A percentile compares a stretch with the other conserved stretches of the same genome.
phyloP scores from a whole-genome alignment of 2,329 filamentous ascomycete species.

The Aureobasidium sp. region DNA sequence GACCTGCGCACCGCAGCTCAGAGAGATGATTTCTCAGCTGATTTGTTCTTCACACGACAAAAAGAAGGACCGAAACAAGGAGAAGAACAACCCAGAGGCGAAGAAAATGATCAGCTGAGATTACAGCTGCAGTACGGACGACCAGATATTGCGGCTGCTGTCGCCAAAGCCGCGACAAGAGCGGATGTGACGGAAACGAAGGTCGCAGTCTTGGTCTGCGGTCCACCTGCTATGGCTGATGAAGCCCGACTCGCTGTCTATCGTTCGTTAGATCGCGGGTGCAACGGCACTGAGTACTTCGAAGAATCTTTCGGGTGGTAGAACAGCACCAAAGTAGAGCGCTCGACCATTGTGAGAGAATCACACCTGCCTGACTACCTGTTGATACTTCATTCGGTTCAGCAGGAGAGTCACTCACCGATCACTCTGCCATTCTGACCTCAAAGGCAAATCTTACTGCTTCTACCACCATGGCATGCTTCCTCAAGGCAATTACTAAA shows the following conservation, averaged over 20 bases:
- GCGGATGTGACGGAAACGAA: background rate
- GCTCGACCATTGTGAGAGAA: no score
- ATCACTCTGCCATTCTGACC: no score
- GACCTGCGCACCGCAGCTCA: background rate
- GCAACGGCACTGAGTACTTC: slow-evolving; percentile 3
- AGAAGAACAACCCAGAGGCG: background rate
- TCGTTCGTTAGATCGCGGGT: background rate
- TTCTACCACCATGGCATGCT: no score
- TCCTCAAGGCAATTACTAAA: no score
- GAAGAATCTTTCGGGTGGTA: slow-evolving; percentile 15
- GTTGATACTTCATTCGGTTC: no score
- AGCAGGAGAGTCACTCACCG: no score
- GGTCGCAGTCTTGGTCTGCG: slow-evolving; percentile 8
- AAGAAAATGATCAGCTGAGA: background rate
- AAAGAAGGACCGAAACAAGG: background rate
- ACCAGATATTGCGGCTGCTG: slow-evolving; percentile 20
- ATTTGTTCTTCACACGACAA: slow-evolving; percentile 20
- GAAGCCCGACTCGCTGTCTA: slow-evolving; percentile 8
- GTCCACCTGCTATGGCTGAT: slow-evolving; percentile 13
- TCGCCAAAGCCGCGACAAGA: slow-evolving; percentile 15
- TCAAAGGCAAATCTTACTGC: no score
- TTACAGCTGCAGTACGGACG: slow-evolving; percentile 18
- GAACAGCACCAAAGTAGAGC: background rate
- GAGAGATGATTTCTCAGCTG: slow-evolving; percentile 17
- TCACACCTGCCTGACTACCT: no score